These are phyloP conservation scores for Medicago lupulina DNA, from an alignment of 306 rosid genomes.

Conservation along the genomic window DNA sequence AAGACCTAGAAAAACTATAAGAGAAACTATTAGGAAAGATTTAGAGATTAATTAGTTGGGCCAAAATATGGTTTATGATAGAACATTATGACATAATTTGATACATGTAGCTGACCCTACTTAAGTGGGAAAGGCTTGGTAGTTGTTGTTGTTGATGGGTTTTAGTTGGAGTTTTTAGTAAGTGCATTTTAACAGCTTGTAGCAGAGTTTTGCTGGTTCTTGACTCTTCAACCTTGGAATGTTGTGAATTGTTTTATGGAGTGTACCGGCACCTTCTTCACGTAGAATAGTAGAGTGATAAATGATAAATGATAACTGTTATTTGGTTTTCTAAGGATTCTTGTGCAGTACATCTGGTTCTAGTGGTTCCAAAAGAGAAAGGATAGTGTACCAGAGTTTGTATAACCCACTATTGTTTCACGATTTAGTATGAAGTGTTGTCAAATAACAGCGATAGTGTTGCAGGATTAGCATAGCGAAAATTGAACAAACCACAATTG, in stretches of 20 bases:
- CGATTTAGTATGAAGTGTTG: not conserved
- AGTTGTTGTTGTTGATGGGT: not conserved
- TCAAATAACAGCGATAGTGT: not conserved
- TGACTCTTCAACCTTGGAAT: not conserved
- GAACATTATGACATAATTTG: too few relatives aligned
- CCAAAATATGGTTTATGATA: too few relatives aligned
- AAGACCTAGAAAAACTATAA: too few relatives aligned
- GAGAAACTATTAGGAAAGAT: too few relatives aligned
- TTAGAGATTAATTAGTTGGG: too few relatives aligned
- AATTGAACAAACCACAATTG: not conserved
- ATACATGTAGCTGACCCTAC: too few relatives aligned
- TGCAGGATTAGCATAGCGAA: not conserved
- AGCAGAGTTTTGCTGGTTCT: constrained; percentile 18
- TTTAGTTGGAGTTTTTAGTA: constrained; percentile 5
- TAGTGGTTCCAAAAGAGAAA: not conserved
- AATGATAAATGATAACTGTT: not conserved
- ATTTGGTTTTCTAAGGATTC: not conserved
- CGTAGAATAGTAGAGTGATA: not conserved
- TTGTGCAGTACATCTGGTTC: not conserved
- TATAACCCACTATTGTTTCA: not conserved
- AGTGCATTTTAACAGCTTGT: not conserved
- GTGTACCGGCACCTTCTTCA: not conserved
- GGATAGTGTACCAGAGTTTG: not conserved
- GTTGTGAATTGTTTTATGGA: not conserved
- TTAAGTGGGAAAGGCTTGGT: too few relatives aligned